Percentiles rank a stretch among this genome's conserved stretches.
phyloP scores from a whole-genome alignment of 768 basidiomycete species.

The Tremella yokohamensis region DNA sequence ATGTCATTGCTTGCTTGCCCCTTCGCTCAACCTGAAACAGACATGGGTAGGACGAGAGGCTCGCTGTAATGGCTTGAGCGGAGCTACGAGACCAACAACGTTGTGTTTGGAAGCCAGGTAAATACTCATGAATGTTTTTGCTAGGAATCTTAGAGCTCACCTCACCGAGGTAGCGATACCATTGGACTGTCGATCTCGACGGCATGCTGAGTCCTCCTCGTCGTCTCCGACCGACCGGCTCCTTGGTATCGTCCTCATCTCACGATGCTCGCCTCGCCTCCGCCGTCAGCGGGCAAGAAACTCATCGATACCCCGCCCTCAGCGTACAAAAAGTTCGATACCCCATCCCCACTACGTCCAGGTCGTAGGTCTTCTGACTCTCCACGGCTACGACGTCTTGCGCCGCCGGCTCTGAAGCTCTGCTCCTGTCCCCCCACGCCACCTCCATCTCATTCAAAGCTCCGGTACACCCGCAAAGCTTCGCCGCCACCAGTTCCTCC shows the following conservation, averaged over 20 bases:
- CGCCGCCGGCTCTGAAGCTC: slow-evolving; percentile 36
- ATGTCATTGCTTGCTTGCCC: neutral
- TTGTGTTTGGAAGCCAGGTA: neutral
- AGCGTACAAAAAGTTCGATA: slow-evolving; percentile 16
- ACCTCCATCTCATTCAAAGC: slow-evolving; percentile 5
- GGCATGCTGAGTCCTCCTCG: too few relatives aligned
- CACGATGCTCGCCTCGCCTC: slow-evolving; percentile 6
- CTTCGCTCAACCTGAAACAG: too few relatives aligned
- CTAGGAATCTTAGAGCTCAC: neutral
- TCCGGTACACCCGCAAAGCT: neutral
- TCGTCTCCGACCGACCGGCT: neutral
- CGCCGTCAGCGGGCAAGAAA: slow-evolving; percentile 4
- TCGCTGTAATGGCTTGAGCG: too few relatives aligned
- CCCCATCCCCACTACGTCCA: slow-evolving; percentile 16
- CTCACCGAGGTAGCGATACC: too few relatives aligned
- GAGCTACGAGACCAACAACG: too few relatives aligned
- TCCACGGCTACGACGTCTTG: slow-evolving; percentile 26
- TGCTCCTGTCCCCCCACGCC: slow-evolving; percentile 10
- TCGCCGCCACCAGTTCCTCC: neutral
- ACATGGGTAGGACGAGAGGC: too few relatives aligned
- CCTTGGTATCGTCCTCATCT: neutral
- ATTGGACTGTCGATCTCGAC: too few relatives aligned
- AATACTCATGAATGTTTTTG: neutral
- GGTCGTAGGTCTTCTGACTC: slow-evolving; percentile 1
- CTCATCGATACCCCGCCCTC: slow-evolving; percentile 16